A percentile compares a stretch with the other conserved stretches of the same genome.
phyloP scores from a whole-genome alignment of 1,284 basidiomycete species.

The Cryptococcus hybrid region DNA sequence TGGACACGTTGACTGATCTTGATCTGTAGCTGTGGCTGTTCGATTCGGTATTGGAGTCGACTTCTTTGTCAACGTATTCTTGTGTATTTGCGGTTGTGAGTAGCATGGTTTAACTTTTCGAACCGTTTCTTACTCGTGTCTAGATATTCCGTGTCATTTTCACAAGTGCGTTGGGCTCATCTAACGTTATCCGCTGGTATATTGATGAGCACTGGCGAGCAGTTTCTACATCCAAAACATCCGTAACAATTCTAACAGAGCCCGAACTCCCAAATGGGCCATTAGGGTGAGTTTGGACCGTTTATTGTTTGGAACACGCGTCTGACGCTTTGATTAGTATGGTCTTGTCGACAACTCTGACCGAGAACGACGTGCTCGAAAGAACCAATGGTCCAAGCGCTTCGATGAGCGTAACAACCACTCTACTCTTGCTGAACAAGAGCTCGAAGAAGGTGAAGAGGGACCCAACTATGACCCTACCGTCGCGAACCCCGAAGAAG shows the following conservation, averaged over 20 bases:
- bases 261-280: conserved; percentile 92
- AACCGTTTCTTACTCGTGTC: neutral
- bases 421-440: conserved; percentile 67
- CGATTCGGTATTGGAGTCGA: conserved; percentile 91
- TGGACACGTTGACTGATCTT: neutral
- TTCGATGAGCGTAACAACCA: conserved; percentile 79
- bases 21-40: conserved; percentile 74
- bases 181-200: neutral
- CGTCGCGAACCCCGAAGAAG: conserved; percentile 24
- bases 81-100: conserved; percentile 86
- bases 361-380: conserved; percentile 69
- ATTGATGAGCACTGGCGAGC: neutral
- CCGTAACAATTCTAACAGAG: conserved; percentile 88
- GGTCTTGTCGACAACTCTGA: conserved; percentile 78
- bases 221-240: conserved; percentile 96
- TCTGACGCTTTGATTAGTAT: conserved; percentile 50
- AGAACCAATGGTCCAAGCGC: conserved; percentile 80
- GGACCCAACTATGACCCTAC: conserved; percentile 45
- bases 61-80: conserved; percentile 86
- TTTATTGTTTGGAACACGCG: neutral
- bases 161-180: conserved; percentile 44
- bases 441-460: conserved; percentile 73
- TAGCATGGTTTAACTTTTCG: conserved; percentile 1
- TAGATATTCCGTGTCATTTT: conserved; percentile 51
- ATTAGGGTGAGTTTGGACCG: conserved; percentile 54